A percentile compares a stretch with the other conserved stretches of the same genome.
Evolutionary conservation across 2,329 filamentous ascomycete species (phyloP).

Genomic region (Alternaria gaisen): DNA sequence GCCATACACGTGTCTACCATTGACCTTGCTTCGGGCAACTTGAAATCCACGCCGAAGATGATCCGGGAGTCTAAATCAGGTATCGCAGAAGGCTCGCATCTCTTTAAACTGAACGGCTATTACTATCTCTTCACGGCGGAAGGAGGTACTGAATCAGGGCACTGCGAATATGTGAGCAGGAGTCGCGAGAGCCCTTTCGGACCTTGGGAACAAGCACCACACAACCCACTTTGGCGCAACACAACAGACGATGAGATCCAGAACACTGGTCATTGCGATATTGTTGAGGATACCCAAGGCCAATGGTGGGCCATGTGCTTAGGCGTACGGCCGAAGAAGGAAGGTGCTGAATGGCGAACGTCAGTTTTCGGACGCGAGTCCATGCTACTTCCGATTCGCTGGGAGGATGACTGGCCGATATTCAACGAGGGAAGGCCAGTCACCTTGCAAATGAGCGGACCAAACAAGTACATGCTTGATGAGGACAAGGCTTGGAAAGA

Average conservation of each 20-base stretch:
- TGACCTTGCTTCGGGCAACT: conserved; percentile 42
- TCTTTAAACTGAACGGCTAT: conserved; percentile 35
- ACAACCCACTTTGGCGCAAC: conserved; percentile 51
- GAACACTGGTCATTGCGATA: conserved; percentile 37
- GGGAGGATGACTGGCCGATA: conserved; percentile 62
- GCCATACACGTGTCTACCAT: conserved; percentile 44
- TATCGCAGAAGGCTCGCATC: conserved; percentile 48
- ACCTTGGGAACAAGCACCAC: conserved; percentile 46
- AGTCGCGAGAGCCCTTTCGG: conserved; percentile 54
- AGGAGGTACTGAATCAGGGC: conserved; percentile 49
- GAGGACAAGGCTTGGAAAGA: conserved; percentile 23
- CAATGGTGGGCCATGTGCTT: conserved; percentile 51
- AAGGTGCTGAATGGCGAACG: conserved; percentile 11
- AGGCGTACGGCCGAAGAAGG: conserved; percentile 29
- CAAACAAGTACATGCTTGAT: conserved; percentile 10
- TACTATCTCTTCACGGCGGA: conserved; percentile 44
- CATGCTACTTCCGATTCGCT: conserved; percentile 60
- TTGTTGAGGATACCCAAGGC: conserved; percentile 34
- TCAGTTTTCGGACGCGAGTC: conserved; percentile 55
- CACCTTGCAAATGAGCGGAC: conserved; percentile 47
- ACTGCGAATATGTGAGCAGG: conserved; percentile 61
- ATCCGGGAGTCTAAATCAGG: conserved; percentile 37
- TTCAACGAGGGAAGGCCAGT: conserved; percentile 60
- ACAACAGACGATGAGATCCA: conserved; percentile 46
- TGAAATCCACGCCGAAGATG: conserved; percentile 25